These are phyloP conservation scores for Mucor ambiguus DNA, from an alignment of 371 early-diverging fungal species.

Conservation along the genomic window DNA sequence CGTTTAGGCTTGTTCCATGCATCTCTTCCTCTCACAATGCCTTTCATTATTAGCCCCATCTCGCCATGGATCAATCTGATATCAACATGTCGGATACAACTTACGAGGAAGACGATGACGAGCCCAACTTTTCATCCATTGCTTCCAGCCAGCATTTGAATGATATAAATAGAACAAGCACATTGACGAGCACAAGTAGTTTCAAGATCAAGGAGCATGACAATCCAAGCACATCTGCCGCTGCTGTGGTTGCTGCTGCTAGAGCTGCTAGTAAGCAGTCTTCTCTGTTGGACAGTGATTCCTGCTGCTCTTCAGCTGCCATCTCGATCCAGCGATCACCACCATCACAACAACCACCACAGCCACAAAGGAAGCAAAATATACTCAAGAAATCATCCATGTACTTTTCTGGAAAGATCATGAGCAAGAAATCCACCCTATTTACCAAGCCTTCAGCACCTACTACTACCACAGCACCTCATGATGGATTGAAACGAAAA, in stretches of 20 bases:
- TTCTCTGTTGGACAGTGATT: neutral
- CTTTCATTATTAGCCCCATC: neutral
- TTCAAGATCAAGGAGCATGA: conserved; percentile 12
- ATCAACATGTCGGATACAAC: neutral
- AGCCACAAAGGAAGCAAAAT: neutral
- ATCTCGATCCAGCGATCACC: neutral
- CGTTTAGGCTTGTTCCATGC: no score
- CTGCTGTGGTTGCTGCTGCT: conserved; percentile 8
- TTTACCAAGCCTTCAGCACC: neutral
- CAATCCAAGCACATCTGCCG: conserved; percentile 11
- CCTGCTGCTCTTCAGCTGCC: conserved; percentile 2
- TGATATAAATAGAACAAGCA: conserved; percentile 1
- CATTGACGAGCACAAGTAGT: neutral
- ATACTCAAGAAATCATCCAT: conserved; percentile 17
- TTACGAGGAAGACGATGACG: neutral
- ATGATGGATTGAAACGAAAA: neutral
- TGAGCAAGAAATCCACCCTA: conserved; percentile 6
- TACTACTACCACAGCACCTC: neutral
- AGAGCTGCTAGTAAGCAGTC: conserved; percentile 1
- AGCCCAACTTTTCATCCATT: neutral
- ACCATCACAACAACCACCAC: neutral
- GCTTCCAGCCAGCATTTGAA: neutral
- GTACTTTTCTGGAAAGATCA: conserved; percentile 13
- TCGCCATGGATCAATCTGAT: neutral
- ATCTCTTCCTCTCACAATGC: no score